These are phyloP conservation scores for Claviceps fusiformis DNA, from an alignment of 2,329 filamentous ascomycete genomes.

Conservation along the genomic window DNA sequence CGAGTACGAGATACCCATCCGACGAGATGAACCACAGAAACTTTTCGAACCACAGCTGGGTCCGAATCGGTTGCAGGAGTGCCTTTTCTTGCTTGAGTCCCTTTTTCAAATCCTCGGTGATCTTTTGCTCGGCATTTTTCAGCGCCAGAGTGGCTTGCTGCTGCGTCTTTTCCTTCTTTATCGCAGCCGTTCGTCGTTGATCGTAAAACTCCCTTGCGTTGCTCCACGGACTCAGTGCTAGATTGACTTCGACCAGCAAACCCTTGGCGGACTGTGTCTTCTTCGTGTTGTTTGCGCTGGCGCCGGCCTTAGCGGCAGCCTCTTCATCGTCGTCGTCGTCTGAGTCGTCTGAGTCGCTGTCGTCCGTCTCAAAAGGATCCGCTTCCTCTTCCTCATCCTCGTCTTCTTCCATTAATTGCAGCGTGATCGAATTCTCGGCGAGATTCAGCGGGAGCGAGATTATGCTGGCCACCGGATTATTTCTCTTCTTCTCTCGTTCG, in stretches of 20 bases:
- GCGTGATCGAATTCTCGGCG: slow-evolving; percentile 74
- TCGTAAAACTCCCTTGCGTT: slow-evolving; percentile 91
- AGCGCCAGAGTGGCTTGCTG: slow-evolving; percentile 71
- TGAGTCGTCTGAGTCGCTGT: slow-evolving; percentile 34
- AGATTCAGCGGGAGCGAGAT: slow-evolving; percentile 82
- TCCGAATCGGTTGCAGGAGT: slow-evolving; percentile 67
- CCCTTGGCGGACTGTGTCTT: slow-evolving; percentile 33
- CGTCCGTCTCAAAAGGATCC: slow-evolving; percentile 52
- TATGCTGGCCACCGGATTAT: slow-evolving; percentile 74
- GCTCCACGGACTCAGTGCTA: slow-evolving; percentile 68
- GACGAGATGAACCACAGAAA: slow-evolving; percentile 92
- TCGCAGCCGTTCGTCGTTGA: slow-evolving; percentile 68
- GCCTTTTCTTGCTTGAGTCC: slow-evolving; percentile 86
- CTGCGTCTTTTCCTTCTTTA: slow-evolving; percentile 77
- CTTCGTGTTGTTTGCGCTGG: slow-evolving; percentile 19
- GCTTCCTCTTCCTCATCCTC: slow-evolving; percentile 47
- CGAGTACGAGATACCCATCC: slow-evolving; percentile 85
- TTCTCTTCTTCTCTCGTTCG: slow-evolving; percentile 67
- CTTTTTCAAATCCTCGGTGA: slow-evolving; percentile 72
- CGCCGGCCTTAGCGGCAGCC: slow-evolving; percentile 7
- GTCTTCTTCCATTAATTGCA: slow-evolving; percentile 61
- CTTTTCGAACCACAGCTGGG: slow-evolving; percentile 92
- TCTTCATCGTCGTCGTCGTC: slow-evolving; percentile 11
- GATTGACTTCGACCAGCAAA: slow-evolving; percentile 71
- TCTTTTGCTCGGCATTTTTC: slow-evolving; percentile 83